Evolutionary conservation across 208 protist species (phyloP), one percentile per base, ranked within the genome.

Genomic region (Leishmania lainsoni): DNA sequence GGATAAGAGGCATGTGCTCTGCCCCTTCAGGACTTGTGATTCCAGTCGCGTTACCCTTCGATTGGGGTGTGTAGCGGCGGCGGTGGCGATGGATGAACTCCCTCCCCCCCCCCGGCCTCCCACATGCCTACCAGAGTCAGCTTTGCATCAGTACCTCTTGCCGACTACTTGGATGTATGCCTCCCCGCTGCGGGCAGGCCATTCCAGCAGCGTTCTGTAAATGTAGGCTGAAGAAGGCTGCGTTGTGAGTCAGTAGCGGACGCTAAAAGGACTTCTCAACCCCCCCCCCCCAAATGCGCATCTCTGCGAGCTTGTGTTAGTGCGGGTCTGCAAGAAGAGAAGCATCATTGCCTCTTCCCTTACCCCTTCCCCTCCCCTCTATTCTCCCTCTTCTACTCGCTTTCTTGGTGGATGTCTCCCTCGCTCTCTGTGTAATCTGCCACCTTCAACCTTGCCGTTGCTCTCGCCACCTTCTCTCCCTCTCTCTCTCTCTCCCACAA

Each of bases 51-150:
- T 32, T 72, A 26, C 79, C 5, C 72, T 69, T 58, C 66, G n/a
- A 42, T 83, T 71, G 22, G 32, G 39, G 58, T 80, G 29, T 80
- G 58, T 63, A 39, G 45, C 14, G 76, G 39, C 20, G 81, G 80
- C 39, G 54, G 66, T 6, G 35, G 14, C 26, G 4, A 82, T 20
- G 26, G 12, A 79, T 54, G 5, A 22, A 20, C 10, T 22, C 68
- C n/a, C 58, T 48, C 56, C 68, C 42, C 6, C 42, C 42, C 42
- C 42, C 3, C 42, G 42, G 42, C 42, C 42, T 45, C 42, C 42
- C 42, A 26, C 51, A 68, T n/a, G 48, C 26, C 29, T 20, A 72
- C 45, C 51, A 70, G 9, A 1, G 6, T 35, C 8, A 61, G 22
- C 70, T 32, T 73, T 56, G 10, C 52, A 56, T 14, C 52, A 56